Percentiles rank a stretch among this genome's conserved stretches.
Evolutionary conservation across 2,329 filamentous ascomycete genomes (phyloP).

Genomic region (Atkinsonella hypoxylon): DNA sequence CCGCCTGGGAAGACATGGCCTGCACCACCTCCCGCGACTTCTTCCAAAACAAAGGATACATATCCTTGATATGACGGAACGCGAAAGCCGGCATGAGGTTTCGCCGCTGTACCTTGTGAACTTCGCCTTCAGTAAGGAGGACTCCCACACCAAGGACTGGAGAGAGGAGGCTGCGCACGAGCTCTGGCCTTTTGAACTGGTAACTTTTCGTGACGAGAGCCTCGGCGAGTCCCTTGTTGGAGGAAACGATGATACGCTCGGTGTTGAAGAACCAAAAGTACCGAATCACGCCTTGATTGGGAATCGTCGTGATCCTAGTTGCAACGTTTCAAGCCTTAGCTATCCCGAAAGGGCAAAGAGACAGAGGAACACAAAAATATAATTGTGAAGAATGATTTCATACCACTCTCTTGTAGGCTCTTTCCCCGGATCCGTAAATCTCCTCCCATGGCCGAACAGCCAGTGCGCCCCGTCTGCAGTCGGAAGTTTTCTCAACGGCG

Average conservation of each 20-base stretch:
- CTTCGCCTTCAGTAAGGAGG: constrained; percentile 78
- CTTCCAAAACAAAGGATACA: constrained; percentile 75
- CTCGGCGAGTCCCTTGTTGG: constrained; percentile 55
- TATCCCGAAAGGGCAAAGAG: background rate
- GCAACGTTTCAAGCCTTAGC: constrained; percentile 18
- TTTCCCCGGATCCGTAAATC: constrained; percentile 29
- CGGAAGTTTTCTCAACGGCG: constrained; percentile 36
- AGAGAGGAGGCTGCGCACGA: constrained; percentile 42
- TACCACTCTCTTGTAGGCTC: constrained; percentile 38
- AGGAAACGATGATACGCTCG: constrained; percentile 50
- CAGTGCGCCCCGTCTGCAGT: constrained; percentile 30
- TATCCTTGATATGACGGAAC: constrained; percentile 74
- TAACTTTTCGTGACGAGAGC: constrained; percentile 58
- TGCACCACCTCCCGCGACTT: constrained; percentile 59
- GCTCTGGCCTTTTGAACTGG: constrained; percentile 52
- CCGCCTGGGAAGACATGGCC: constrained; percentile 38
- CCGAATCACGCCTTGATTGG: constrained; percentile 57
- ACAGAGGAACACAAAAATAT: background rate
- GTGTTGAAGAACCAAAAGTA: constrained; percentile 51
- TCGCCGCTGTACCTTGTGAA: constrained; percentile 73
- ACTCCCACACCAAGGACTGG: constrained; percentile 59
- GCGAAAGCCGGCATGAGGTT: constrained; percentile 71
- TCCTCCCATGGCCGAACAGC: constrained; percentile 34
- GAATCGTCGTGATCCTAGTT: constrained; percentile 45
- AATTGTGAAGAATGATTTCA: background rate